Base-by-base conservation (phyloP, 2,329 filamentous ascomycete species). In the Scedosporium boydii region DNA sequence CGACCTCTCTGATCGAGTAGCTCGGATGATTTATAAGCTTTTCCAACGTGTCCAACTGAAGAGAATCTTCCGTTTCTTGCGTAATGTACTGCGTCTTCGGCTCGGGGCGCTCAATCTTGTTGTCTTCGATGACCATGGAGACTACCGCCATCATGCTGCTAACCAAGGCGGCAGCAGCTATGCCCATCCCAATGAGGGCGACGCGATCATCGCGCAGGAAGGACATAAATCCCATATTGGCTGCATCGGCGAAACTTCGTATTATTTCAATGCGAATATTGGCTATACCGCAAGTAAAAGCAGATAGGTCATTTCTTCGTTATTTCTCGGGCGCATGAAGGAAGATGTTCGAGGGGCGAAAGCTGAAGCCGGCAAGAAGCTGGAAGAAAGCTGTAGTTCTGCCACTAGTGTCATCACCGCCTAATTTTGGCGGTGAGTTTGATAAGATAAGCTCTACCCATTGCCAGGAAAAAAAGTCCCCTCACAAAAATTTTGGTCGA, bases 41-140 rank as follows among this genome's bases (percentile, higher is more conserved):
- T 60, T 86, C 78, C 9, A 93, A 77, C 0, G 89, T 92, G 51
- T 81, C 78, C 10, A 86, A 70, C 63, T 86, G 83, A 51, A 92
- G 78, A 2, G 87, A 83, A 69, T 91, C 88, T 69, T 92, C 88
- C 2, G 87, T 90, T 26, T 88, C 85, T 71, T 91, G 87, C 14
- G 86, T 89, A 66, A 91, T 89, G 71, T 90, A 89, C 67, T 87
- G 84, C 59, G 88, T 84, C 70, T 88, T 87, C 42, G 85, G 85
- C 64, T 86, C 83, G 44, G 78, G 70, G 42, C 84, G 82, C 64
- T 84, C 85, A 69, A 95, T 83, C 72, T 87, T 82, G 66, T 87
- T 87, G 61, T 87, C 79, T 67, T 85, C 79, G 66, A 86, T 82
- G 67, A 87, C 84, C 62, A 81, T 75, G 63, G 77, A 76, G 55